Evolutionary conservation across 2,329 filamentous ascomycete genomes (phyloP).

Genomic region (Arachnopeziza araneosa): DNA sequence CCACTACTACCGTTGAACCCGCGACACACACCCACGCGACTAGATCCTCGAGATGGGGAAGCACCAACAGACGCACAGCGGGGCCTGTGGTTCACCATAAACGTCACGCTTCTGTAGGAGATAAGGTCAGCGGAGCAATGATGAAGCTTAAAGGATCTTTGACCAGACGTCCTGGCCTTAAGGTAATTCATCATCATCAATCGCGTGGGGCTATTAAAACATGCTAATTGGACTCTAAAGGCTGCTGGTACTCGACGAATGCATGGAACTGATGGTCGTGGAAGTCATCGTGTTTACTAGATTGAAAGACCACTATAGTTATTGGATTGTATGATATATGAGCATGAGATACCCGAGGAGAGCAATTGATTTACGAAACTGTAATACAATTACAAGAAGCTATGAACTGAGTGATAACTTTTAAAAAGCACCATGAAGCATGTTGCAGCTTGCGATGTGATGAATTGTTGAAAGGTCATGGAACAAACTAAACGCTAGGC

Average conservation of each 20-base stretch:
- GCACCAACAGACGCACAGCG: constrained; percentile 25
- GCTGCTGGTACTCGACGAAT: constrained; percentile 69
- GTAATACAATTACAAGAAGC: background rate
- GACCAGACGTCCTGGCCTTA: constrained; percentile 63
- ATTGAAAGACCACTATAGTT: background rate
- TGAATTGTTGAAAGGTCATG: background rate
- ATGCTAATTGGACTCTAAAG: constrained; percentile 33
- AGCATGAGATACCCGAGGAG: constrained; percentile 1
- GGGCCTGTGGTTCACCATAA: constrained; percentile 55
- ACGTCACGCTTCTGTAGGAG: constrained; percentile 59
- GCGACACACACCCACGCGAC: constrained; percentile 6
- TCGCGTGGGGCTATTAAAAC: background rate
- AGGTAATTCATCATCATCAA: constrained; percentile 42
- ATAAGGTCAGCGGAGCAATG: constrained; percentile 73
- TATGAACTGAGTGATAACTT: background rate
- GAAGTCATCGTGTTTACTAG: constrained; percentile 36
- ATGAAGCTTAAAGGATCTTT: constrained; percentile 67
- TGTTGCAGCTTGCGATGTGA: background rate
- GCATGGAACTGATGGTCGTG: constrained; percentile 67
- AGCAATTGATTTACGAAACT: background rate
- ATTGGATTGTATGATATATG: constrained; percentile 11
- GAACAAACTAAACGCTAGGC: background rate
- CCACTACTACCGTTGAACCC: constrained; percentile 23
- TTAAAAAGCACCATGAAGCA: background rate
- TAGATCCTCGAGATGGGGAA: constrained; percentile 19